Conservation (phyloP, 345 rosid genomes). For the Firmiana major region DNA sequence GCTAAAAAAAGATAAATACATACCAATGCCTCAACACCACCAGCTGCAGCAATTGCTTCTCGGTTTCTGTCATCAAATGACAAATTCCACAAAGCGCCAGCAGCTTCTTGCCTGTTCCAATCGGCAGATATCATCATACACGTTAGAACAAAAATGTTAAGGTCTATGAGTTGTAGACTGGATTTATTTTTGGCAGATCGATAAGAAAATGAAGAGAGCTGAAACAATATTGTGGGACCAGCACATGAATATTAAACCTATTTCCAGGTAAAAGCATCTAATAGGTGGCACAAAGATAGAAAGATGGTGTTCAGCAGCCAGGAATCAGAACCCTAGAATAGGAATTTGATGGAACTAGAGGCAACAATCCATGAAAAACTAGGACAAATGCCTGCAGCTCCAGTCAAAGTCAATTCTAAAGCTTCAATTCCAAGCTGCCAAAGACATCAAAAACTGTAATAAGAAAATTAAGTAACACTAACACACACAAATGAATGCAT, state of each 20-base stretch:
- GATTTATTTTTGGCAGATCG: background rate
- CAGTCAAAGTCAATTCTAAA: constrained; percentile 7
- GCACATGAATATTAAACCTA: background rate
- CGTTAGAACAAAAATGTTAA: background rate
- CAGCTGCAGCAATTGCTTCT: constrained; percentile 79
- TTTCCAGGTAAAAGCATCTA: background rate
- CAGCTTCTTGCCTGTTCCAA: constrained; percentile 70
- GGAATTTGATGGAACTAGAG: background rate
- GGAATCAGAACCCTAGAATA: background rate
- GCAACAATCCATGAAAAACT: background rate
- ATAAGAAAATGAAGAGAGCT: background rate
- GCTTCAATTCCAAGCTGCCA: background rate
- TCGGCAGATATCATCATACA: background rate
- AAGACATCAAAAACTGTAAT: background rate
- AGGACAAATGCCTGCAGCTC: background rate
- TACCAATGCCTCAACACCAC: constrained; percentile 93
- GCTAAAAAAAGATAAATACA: constrained; percentile 16
- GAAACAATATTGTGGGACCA: background rate
- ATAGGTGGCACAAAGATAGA: background rate
- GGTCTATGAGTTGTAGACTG: background rate
- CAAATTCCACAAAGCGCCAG: constrained; percentile 83
- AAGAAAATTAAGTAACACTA: background rate
- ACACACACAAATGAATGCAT: background rate
- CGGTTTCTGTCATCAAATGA: constrained; percentile 78
- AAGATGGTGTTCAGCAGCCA: background rate